phyloP scores from a whole-genome alignment of 192 early-diverging fungal genomes.

The Helicostylum pulchrum region DNA sequence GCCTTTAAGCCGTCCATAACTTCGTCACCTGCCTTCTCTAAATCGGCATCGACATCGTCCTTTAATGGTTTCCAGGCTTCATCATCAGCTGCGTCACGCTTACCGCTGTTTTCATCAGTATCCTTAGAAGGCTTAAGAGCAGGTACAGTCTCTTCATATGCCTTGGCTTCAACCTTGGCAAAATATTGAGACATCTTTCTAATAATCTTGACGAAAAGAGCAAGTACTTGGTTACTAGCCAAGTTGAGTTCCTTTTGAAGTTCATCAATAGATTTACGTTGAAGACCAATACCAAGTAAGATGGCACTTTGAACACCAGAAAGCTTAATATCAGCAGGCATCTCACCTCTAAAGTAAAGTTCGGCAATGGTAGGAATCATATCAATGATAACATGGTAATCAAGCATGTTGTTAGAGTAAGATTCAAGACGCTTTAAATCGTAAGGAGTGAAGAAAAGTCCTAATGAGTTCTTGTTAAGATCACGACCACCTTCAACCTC shows the following conservation, averaged over 20 bases:
- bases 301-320: slow-evolving; percentile 87
- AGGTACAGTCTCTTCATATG: slow-evolving; percentile 38
- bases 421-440: slow-evolving; percentile 95
- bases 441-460: slow-evolving; percentile 62
- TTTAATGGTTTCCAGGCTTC: slow-evolving; percentile 83
- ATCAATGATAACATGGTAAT: slow-evolving; percentile 97
- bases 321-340: slow-evolving; percentile 60
- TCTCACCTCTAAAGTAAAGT: slow-evolving; percentile 72
- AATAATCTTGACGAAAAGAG: slow-evolving; percentile 92
- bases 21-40: slow-evolving; percentile 79
- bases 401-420: slow-evolving; percentile 94
- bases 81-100: slow-evolving; percentile 62
- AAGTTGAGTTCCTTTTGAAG: slow-evolving; percentile 85
- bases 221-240: slow-evolving; percentile 82
- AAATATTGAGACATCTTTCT: slow-evolving; percentile 78
- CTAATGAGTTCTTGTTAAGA: slow-evolving; percentile 31
- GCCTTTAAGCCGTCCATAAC: slow-evolving; percentile 59
- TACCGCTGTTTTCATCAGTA: slow-evolving; percentile 14
- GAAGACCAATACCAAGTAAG: slow-evolving; percentile 85
- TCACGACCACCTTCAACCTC: slow-evolving; percentile 20
- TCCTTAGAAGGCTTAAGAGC: slow-evolving; percentile 26
- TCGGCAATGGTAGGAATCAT: slow-evolving; percentile 78
- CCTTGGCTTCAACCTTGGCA: slow-evolving; percentile 54
- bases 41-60: slow-evolving; percentile 78
- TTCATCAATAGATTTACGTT: slow-evolving; percentile 88